Conservation (phyloP, 2,329 filamentous ascomycete species). For the Furcasterigmium sp. region DNA sequence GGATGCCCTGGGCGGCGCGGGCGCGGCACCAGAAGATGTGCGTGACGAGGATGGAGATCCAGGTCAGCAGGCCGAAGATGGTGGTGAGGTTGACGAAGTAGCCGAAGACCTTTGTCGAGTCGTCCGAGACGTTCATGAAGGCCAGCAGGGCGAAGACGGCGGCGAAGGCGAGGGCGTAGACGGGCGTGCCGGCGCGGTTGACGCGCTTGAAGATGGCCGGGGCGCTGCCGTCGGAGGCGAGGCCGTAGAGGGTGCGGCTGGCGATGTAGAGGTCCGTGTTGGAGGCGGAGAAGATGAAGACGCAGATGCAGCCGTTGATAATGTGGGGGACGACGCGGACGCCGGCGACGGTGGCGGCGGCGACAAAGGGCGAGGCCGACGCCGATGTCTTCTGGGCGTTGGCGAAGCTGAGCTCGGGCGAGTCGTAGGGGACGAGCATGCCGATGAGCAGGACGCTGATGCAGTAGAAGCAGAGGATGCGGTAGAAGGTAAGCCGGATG, state of each 20-base stretch:
- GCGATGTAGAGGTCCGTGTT: constrained; percentile 76
- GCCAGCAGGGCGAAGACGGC: constrained; percentile 60
- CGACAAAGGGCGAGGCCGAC: constrained; percentile 67
- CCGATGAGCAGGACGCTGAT: constrained; percentile 68
- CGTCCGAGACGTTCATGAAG: constrained; percentile 56
- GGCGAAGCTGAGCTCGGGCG: constrained; percentile 50
- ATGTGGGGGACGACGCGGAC: constrained; percentile 61
- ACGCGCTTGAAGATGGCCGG: constrained; percentile 66
- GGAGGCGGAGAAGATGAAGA: constrained; percentile 71
- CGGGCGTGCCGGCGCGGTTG: constrained; percentile 64
- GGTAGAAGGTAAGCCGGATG: constrained; percentile 75
- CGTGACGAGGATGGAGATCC: constrained; percentile 62
- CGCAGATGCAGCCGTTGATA: constrained; percentile 66
- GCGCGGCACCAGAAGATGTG: constrained; percentile 63
- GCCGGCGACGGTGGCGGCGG: constrained; percentile 60
- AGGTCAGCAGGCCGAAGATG: constrained; percentile 60
- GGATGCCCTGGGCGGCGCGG: constrained; percentile 54
- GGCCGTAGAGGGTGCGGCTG: constrained; percentile 65
- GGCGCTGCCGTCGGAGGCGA: constrained; percentile 66
- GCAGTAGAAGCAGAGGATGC: constrained; percentile 75
- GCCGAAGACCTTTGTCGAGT: constrained; percentile 35
- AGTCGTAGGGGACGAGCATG: constrained; percentile 71
- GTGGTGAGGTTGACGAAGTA: constrained; percentile 65
- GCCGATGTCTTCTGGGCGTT: constrained; percentile 44
- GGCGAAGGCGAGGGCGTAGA: constrained; percentile 56